These are phyloP conservation scores for Rhodamnia rubescens DNA, from an alignment of 345 rosid species.

Conservation along the genomic window DNA sequence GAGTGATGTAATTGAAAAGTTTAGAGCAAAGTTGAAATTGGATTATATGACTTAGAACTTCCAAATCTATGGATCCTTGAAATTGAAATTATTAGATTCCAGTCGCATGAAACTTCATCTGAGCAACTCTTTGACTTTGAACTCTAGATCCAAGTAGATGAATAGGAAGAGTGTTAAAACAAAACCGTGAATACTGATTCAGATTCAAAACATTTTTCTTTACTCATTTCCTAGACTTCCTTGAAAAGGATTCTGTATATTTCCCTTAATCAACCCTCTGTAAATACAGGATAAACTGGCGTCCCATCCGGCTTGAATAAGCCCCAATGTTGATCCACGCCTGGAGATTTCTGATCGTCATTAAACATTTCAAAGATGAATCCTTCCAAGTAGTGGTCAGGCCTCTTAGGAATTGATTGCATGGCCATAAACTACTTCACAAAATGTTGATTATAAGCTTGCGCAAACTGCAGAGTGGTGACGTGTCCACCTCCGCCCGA, in stretches of 20 bases:
- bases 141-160: neutral
- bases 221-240: too few relatives aligned
- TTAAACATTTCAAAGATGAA: constrained; percentile 19
- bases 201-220: neutral
- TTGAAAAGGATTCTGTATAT: neutral
- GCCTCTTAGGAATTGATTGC: constrained; percentile 22
- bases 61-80: neutral
- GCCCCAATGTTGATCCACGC: constrained; percentile 6
- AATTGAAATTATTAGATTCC: neutral
- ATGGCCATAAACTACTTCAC: neutral
- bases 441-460: constrained; percentile 2
- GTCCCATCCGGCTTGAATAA: neutral
- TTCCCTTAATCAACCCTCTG: neutral
- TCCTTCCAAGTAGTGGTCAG: neutral
- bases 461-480: neutral
- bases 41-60: neutral
- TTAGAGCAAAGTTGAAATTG: neutral
- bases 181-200: neutral
- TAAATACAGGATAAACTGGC: neutral
- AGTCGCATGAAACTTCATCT: neutral
- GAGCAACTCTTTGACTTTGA: neutral
- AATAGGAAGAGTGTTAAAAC: neutral
- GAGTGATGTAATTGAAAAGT: neutral
- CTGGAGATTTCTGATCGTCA: constrained; percentile 9
- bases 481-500: neutral